Percentiles rank a stretch among this genome's conserved stretches.
phyloP scores from a whole-genome alignment of 805 yeast genomes.

The Hanseniaspora thailandica region DNA sequence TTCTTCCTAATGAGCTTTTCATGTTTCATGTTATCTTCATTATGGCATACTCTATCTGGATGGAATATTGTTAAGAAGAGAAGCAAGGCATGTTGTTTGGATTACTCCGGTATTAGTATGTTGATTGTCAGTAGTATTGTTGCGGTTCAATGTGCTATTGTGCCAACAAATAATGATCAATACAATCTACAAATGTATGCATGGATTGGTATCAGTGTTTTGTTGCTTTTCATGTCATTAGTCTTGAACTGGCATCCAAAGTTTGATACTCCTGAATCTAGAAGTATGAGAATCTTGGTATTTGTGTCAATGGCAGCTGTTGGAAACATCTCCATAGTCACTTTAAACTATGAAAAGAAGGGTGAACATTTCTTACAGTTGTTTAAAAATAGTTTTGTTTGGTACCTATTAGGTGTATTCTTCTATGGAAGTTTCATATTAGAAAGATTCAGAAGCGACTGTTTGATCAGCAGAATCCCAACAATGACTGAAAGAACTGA shows the following conservation, averaged over 20 bases:
- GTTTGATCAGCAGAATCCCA: constrained; percentile 41
- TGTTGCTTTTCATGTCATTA: constrained; percentile 61
- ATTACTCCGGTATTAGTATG: constrained; percentile 86
- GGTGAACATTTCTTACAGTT: constrained; percentile 33
- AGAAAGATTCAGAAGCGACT: constrained; percentile 73
- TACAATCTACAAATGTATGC: neutral
- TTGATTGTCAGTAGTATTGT: constrained; percentile 81
- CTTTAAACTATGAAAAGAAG: constrained; percentile 2
- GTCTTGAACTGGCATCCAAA: constrained; percentile 82
- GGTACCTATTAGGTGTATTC: constrained; percentile 73
- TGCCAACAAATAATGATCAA: neutral
- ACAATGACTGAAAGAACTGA: constrained; percentile 26
- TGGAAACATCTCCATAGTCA: constrained; percentile 52
- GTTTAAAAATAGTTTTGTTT: constrained; percentile 47
- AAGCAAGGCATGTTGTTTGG: constrained; percentile 78
- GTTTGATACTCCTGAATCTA: constrained; percentile 78
- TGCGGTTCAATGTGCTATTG: constrained; percentile 52
- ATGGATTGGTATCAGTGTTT: constrained; percentile 3
- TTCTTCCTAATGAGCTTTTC: constrained; percentile 58
- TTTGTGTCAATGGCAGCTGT: constrained; percentile 66
- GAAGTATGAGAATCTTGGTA: constrained; percentile 67
- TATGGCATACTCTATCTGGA: constrained; percentile 88
- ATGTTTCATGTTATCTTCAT: constrained; percentile 65
- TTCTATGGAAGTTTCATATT: constrained; percentile 83
- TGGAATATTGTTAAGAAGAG: constrained; percentile 54